Conservation (phyloP, 2,329 filamentous ascomycete genomes). For the Blastomyces parvus region DNA sequence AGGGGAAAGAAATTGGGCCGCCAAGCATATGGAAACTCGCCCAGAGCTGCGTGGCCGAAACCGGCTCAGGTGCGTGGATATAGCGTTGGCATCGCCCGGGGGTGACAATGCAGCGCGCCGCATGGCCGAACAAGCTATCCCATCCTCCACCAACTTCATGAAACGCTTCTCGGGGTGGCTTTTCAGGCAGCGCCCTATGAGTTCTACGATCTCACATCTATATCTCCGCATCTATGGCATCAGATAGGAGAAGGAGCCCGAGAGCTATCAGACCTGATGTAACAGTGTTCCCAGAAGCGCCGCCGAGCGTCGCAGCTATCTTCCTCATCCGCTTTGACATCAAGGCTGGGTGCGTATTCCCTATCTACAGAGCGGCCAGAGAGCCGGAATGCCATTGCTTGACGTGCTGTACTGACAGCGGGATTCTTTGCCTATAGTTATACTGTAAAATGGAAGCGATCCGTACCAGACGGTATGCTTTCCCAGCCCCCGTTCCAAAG, state of each 20-base stretch:
- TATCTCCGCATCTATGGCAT: slow-evolving; percentile 14
- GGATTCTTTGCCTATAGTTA: slow-evolving; percentile 41
- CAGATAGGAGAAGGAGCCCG: slow-evolving; percentile 14
- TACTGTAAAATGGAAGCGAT: slow-evolving; percentile 80
- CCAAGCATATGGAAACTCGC: neutral
- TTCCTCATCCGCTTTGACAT: slow-evolving; percentile 90
- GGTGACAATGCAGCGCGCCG: too few relatives aligned
- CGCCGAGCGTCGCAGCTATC: slow-evolving; percentile 57
- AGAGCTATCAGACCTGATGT: slow-evolving; percentile 26
- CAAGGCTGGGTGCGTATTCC: slow-evolving; percentile 63
- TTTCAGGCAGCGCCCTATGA: slow-evolving; percentile 1
- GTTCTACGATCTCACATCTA: neutral
- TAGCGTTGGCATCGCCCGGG: neutral
- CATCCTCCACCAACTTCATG: neutral
- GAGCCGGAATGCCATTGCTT: neutral
- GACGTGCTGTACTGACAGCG: slow-evolving; percentile 5
- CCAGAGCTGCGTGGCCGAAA: slow-evolving; percentile 1
- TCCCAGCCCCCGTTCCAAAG: neutral
- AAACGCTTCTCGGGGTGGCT: neutral
- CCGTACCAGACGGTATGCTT: slow-evolving; percentile 53
- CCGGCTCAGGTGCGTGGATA: neutral
- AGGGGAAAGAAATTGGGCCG: neutral
- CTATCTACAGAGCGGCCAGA: neutral
- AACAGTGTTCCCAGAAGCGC: slow-evolving; percentile 28
- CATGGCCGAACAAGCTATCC: too few relatives aligned